Evolutionary conservation across 352 stramenopile genomes (phyloP).

Genomic region (Globisporangium parvum): DNA sequence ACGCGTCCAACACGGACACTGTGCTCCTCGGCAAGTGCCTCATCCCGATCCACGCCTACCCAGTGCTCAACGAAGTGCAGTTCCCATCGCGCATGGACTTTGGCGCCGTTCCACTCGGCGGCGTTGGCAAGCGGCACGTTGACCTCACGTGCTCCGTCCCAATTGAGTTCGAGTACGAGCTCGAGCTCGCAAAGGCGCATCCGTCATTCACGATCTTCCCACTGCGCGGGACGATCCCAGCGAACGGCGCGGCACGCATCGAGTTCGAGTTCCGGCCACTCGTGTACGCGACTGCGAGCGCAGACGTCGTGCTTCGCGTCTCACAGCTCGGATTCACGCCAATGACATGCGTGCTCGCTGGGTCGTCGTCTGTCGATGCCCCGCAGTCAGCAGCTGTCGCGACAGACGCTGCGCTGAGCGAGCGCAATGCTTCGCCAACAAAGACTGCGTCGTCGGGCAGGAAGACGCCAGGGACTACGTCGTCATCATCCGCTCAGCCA

Average conservation of each 20-base stretch:
- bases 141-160: slow-evolving; percentile 71
- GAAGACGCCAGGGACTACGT: not conserved
- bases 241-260: slow-evolving; percentile 55
- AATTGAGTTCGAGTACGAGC: slow-evolving; percentile 85
- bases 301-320: slow-evolving; percentile 62
- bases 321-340: slow-evolving; percentile 77
- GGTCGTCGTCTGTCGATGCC: slow-evolving; percentile 44
- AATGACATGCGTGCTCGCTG: slow-evolving; percentile 49
- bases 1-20: slow-evolving; percentile 44
- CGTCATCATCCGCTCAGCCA: not conserved
- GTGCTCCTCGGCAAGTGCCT: slow-evolving; percentile 35
- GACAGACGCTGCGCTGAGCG: not conserved
- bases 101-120: slow-evolving; percentile 49
- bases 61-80: slow-evolving; percentile 67
- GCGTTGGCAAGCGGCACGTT: slow-evolving; percentile 32
- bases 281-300: slow-evolving; percentile 50
- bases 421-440: not conserved
- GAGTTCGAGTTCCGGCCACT: slow-evolving; percentile 73
- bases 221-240: slow-evolving; percentile 56
- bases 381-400: not conserved
- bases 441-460: not conserved
- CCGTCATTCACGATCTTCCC: slow-evolving; percentile 77
- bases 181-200: slow-evolving; percentile 58
- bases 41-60: slow-evolving; percentile 85
- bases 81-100: slow-evolving; percentile 84